Evolutionary conservation across 805 yeast species (phyloP).

Genomic region (Yarrowia keelungensis): DNA sequence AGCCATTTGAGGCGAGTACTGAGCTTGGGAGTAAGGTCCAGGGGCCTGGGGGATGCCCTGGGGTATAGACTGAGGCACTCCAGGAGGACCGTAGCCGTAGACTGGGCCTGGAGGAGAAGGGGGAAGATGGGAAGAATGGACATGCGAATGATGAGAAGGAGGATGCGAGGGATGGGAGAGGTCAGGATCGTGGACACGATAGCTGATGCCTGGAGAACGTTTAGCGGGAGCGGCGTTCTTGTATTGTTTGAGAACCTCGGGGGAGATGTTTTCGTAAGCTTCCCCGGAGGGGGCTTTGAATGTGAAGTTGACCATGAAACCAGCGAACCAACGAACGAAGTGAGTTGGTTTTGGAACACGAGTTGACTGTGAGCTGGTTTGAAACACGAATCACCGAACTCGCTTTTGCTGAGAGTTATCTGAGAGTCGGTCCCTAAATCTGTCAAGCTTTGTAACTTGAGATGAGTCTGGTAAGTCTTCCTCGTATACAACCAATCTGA

Average conservation of each 20-base stretch:
- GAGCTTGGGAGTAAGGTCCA: background rate
- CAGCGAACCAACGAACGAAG: background rate
- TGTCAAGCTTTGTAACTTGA: too few relatives aligned
- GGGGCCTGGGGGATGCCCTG: background rate
- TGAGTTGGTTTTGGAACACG: too few relatives aligned
- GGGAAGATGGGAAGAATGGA: background rate
- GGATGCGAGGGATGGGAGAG: background rate
- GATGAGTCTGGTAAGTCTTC: too few relatives aligned
- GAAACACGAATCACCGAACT: too few relatives aligned
- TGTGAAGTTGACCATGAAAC: background rate
- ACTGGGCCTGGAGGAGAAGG: background rate
- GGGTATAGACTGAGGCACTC: background rate
- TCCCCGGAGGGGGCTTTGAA: constrained; percentile 18
- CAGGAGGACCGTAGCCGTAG: background rate
- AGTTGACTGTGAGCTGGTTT: too few relatives aligned
- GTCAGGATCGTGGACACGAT: background rate
- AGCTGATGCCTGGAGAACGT: background rate
- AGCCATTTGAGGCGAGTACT: constrained; percentile 6
- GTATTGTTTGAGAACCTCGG: constrained; percentile 8
- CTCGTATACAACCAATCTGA: too few relatives aligned
- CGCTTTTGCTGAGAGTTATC: too few relatives aligned
- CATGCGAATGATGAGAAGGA: background rate
- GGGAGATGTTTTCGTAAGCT: background rate
- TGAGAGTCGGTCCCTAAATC: too few relatives aligned
- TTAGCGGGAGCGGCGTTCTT: constrained; percentile 14